These are phyloP conservation scores for Leishmania turanica DNA, from an alignment of 208 protist species.

Conservation along the genomic window DNA sequence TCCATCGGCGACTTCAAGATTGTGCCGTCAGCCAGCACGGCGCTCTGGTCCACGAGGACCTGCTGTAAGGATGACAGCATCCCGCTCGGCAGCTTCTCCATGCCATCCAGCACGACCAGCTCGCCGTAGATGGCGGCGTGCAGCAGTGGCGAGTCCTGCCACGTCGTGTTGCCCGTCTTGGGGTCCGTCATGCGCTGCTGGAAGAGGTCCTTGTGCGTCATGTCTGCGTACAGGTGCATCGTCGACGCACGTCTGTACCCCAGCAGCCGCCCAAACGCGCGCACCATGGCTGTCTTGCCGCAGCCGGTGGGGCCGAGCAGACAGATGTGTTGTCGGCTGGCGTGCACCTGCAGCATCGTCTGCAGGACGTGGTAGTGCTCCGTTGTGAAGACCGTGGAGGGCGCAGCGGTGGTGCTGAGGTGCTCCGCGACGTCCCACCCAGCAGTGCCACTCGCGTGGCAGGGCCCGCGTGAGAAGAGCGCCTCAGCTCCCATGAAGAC, in stretches of 20 bases:
- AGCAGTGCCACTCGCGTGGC: neutral
- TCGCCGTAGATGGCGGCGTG: conserved; percentile 82
- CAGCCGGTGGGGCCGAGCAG: conserved; percentile 87
- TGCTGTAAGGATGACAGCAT: conserved; percentile 84
- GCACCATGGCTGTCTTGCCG: conserved; percentile 89
- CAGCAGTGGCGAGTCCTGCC: conserved; percentile 88
- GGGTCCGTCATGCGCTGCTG: conserved; percentile 90
- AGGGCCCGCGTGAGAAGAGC: conserved; percentile 13
- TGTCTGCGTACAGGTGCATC: conserved; percentile 94
- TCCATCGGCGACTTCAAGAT: conserved; percentile 69
- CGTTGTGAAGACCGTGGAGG: conserved; percentile 51
- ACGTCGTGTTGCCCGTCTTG: conserved; percentile 85
- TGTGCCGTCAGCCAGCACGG: conserved; percentile 85
- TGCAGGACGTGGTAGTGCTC: conserved; percentile 72
- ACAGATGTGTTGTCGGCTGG: conserved; percentile 75
- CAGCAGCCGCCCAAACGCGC: conserved; percentile 72
- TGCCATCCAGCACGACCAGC: conserved; percentile 92
- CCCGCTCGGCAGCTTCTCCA: conserved; percentile 84
- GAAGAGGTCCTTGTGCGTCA: conserved; percentile 95
- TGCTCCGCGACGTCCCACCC: conserved; percentile 19
- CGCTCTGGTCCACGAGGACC: conserved; percentile 80
- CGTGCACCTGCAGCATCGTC: conserved; percentile 78
- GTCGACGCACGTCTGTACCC: conserved; percentile 62
- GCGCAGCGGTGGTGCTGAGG: conserved; percentile 29
- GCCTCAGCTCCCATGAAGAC: conserved; percentile 51